A percentile compares a stretch with the other conserved stretches of the same genome.
These are phyloP conservation scores for Hygrocybe punicea DNA, from an alignment of 768 basidiomycete species.

Conservation along the genomic window DNA sequence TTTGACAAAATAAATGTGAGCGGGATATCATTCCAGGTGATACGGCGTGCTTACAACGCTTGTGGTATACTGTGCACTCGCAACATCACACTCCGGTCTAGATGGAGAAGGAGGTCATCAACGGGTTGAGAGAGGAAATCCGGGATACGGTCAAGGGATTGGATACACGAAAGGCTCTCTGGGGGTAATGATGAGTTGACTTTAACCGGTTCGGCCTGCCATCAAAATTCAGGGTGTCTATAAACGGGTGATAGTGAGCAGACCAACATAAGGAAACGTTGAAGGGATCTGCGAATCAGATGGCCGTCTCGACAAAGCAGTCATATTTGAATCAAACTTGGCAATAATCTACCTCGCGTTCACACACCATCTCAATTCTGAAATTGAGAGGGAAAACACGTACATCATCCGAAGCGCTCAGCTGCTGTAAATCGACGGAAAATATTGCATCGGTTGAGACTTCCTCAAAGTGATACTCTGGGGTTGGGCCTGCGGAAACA, in stretches of 20 bases:
- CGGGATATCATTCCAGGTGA: background rate
- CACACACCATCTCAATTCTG: background rate
- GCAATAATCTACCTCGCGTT: conserved; percentile 1
- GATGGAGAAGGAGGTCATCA: conserved; percentile 48
- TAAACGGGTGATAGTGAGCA: background rate
- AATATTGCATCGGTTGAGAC: conserved; percentile 57
- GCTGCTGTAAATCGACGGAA: conserved; percentile 45
- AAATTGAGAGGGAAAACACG: background rate
- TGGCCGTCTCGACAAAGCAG: conserved; percentile 14
- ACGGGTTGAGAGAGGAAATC: conserved; percentile 41
- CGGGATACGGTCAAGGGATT: conserved; percentile 44
- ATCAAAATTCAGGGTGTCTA: background rate
- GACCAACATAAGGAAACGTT: conserved; percentile 31
- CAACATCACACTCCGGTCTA: conserved; percentile 66
- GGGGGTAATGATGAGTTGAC: conserved; percentile 52
- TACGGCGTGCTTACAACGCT: conserved; percentile 28
- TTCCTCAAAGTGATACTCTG: conserved; percentile 56
- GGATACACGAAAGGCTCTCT: conserved; percentile 34
- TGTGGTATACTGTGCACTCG: conserved; percentile 68
- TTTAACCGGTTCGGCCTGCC: conserved; percentile 42
- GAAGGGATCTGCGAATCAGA: background rate
- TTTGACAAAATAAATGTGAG: conserved; percentile 5
- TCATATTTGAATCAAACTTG: conserved; percentile 13
- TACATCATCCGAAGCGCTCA: conserved; percentile 16
- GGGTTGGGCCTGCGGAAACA: conserved; percentile 51